phyloP scores from a whole-genome alignment of 129 eudicot species.

The Flaveria trinervia region DNA sequence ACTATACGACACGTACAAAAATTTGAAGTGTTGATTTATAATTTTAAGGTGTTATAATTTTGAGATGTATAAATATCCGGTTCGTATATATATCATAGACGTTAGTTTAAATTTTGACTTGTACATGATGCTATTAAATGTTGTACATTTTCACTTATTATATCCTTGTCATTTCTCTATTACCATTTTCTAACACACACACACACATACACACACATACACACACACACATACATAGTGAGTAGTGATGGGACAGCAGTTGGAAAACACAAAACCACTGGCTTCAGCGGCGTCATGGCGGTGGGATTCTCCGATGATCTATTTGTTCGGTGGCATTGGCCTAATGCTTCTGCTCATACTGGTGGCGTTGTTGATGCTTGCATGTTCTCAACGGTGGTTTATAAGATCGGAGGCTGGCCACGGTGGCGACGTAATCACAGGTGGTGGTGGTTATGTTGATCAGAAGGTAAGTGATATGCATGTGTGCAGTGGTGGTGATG shows the following conservation, averaged over 20 bases:
- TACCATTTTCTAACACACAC: background rate
- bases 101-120: too few species aligned
- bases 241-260: slow-evolving; percentile 12
- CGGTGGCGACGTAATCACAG: background rate
- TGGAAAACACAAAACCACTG: slow-evolving; percentile 22
- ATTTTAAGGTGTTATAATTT: too few species aligned
- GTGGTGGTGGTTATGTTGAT: background rate
- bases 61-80: too few species aligned
- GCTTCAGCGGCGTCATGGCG: slow-evolving; percentile 25
- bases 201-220: background rate
- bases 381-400: slow-evolving; percentile 39
- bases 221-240: background rate
- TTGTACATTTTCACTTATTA: too few species aligned
- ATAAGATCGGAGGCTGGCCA: background rate
- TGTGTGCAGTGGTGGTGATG: slow-evolving; percentile 22
- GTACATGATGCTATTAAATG: too few species aligned
- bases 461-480: background rate
- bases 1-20: too few species aligned
- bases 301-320: slow-evolving; percentile 45
- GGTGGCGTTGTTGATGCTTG: slow-evolving; percentile 49
- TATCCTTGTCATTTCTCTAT: background rate
- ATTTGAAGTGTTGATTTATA: too few species aligned
- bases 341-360: slow-evolving; percentile 45
- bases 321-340: slow-evolving; percentile 48
- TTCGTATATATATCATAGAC: too few species aligned